phyloP scores from a whole-genome alignment of 768 basidiomycete genomes.

The Ramaria sp. region DNA sequence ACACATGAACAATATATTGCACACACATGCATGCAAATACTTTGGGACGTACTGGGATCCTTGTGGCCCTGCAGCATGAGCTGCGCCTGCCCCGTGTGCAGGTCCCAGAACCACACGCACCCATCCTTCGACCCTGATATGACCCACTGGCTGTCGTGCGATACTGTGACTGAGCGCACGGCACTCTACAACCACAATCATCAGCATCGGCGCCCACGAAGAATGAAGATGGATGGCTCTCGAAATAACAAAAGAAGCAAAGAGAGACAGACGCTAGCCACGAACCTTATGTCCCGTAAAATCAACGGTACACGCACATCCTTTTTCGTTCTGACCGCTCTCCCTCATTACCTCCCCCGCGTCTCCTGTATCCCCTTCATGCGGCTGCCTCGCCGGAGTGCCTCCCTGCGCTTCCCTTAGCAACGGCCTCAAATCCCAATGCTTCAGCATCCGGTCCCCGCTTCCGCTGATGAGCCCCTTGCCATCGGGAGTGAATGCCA shows the following conservation, averaged over 20 bases:
- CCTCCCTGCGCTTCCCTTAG: no score
- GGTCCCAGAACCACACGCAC: constrained; percentile 91
- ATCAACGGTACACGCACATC: constrained; percentile 62
- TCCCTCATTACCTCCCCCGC: constrained; percentile 8
- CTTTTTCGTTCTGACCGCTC: constrained; percentile 38
- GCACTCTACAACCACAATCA: no score
- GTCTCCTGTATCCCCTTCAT: no score
- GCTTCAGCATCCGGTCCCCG: no score
- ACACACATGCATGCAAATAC: background rate
- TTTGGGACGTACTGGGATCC: constrained; percentile 28
- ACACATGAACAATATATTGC: no score
- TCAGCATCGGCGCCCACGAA: no score
- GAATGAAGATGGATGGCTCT: no score
- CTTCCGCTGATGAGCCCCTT: no score
- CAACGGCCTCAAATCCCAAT: no score
- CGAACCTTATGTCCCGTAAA: constrained; percentile 80
- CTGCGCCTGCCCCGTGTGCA: constrained; percentile 68
- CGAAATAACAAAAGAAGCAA: no score
- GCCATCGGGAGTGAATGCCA: no score
- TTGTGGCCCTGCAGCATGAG: constrained; percentile 83
- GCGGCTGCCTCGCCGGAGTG: no score
- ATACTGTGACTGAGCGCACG: constrained; percentile 55
- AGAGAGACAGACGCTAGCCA: background rate
- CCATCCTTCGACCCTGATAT: constrained; percentile 95
- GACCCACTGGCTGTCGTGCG: constrained; percentile 89